phyloP scores from a whole-genome alignment of 495 filamentous ascomycete genomes.

The Penicillium cosmopolitanum region DNA sequence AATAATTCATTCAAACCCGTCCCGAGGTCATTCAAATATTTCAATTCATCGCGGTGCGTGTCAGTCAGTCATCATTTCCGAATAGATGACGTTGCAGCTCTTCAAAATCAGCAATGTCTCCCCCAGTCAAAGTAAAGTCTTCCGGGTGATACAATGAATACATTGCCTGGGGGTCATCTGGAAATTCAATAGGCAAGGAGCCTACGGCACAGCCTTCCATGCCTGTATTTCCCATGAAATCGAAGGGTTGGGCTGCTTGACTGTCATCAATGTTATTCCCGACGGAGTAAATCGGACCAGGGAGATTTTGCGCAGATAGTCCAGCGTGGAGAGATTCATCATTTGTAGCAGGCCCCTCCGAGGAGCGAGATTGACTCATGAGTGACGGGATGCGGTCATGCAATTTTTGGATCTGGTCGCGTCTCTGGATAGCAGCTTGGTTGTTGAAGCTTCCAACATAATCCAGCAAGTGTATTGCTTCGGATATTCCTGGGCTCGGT shows the following conservation, averaged over 20 bases:
- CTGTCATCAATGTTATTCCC: background rate
- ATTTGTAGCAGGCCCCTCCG: background rate
- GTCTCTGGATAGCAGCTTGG: constrained; percentile 6
- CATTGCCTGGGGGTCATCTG: constrained; percentile 5
- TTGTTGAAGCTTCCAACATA: constrained; percentile 6
- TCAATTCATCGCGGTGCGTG: background rate
- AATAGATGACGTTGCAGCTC: constrained; percentile 8
- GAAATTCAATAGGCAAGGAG: constrained; percentile 10
- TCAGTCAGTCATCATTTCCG: background rate
- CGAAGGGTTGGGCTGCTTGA: background rate
- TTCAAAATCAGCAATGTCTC: constrained; percentile 11
- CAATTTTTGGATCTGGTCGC: constrained; percentile 8
- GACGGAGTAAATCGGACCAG: background rate
- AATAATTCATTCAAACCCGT: no score
- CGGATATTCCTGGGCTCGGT: constrained; percentile 8
- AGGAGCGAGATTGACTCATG: background rate
- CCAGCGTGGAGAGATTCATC: background rate
- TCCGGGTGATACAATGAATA: constrained; percentile 10
- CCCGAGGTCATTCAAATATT: background rate
- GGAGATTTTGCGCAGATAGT: background rate
- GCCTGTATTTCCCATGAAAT: background rate
- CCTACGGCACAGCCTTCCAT: background rate
- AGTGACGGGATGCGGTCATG: constrained; percentile 7
- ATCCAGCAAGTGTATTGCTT: constrained; percentile 5
- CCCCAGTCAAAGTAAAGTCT: constrained; percentile 10